phyloP scores from a whole-genome alignment of 2,329 filamentous ascomycete genomes.

The Tolypocladium ovalisporum region DNA sequence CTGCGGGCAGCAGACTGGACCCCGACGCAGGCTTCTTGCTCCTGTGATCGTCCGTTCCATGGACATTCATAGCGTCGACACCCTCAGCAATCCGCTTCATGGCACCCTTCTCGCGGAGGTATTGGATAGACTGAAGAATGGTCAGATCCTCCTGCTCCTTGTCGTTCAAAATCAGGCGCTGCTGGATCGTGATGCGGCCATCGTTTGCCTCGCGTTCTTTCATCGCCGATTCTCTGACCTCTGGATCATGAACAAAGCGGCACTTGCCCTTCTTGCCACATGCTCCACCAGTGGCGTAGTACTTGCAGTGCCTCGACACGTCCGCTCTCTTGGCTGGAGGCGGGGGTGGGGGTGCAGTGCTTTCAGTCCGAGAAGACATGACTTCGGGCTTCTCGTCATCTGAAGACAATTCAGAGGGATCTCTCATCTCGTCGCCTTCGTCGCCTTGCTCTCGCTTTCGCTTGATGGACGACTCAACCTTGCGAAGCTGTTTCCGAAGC shows the following conservation, averaged over 20 bases:
- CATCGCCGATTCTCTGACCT: conserved; percentile 51
- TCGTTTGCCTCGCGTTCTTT: conserved; percentile 54
- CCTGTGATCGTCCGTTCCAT: conserved; percentile 6
- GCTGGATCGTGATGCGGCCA: conserved; percentile 54
- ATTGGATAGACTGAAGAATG: conserved; percentile 54
- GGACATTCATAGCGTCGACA: conserved; percentile 1
- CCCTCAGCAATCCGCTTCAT: conserved; percentile 21
- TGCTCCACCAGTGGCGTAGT: conserved; percentile 56
- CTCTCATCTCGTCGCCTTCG: conserved; percentile 55
- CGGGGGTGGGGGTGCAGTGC: conserved; percentile 20
- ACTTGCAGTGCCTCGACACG: conserved; percentile 57
- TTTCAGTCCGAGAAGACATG: conserved; percentile 35
- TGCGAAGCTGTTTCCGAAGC: conserved; percentile 52
- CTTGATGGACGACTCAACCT: conserved; percentile 60
- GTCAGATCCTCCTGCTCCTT: conserved; percentile 58
- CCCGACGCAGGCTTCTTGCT: conserved; percentile 7
- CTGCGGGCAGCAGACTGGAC: conserved; percentile 24
- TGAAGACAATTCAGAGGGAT: conserved; percentile 38
- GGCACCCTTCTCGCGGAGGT: conserved; percentile 49
- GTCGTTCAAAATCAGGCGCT: conserved; percentile 55
- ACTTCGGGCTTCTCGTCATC: conserved; percentile 50
- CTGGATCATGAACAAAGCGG: conserved; percentile 58
- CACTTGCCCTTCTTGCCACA: conserved; percentile 68
- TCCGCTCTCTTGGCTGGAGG: conserved; percentile 46
- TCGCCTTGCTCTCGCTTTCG: conserved; percentile 58